Evolutionary conservation across 495 filamentous ascomycete species (phyloP).

Genomic region (Xanthoparmelia taractica): DNA sequence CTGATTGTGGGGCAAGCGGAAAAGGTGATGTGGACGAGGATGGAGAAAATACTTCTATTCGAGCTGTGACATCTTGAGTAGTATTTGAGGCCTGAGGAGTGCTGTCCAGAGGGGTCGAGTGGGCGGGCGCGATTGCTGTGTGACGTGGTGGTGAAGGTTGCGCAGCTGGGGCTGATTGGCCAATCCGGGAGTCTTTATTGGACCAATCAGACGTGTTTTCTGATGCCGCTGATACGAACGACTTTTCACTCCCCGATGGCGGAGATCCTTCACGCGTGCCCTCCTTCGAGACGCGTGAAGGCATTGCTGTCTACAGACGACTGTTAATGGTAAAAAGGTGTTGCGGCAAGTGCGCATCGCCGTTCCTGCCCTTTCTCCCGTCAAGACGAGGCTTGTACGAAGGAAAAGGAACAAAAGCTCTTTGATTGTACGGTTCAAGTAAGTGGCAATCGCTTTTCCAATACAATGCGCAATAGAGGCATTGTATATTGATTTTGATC

Average conservation of each 20-base stretch:
- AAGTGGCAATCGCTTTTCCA: neutral
- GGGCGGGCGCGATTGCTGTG: constrained; percentile 7
- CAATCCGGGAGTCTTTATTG: constrained; percentile 10
- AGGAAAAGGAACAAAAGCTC: neutral
- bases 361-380: neutral
- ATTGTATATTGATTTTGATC: neutral
- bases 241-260: constrained; percentile 20
- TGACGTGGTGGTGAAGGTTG: constrained; percentile 18
- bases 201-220: constrained; percentile 16
- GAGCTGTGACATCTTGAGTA: neutral
- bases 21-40: constrained; percentile 13
- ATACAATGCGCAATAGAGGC: neutral
- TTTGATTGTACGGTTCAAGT: neutral
- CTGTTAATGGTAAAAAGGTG: neutral
- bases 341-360: neutral
- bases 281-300: constrained; percentile 14
- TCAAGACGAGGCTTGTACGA: neutral
- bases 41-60: constrained; percentile 12
- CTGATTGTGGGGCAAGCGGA: neutral
- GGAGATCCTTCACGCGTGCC: constrained; percentile 14
- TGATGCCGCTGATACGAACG: constrained; percentile 23
- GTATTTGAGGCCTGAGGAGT: neutral
- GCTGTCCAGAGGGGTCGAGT: constrained; percentile 4
- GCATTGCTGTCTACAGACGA: constrained; percentile 7
- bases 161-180: constrained; percentile 13